A percentile compares a stretch with the other conserved stretches of the same genome.
These are phyloP conservation scores for Cucurbita maxima DNA, from an alignment of 306 rosid species.

Conservation along the genomic window DNA sequence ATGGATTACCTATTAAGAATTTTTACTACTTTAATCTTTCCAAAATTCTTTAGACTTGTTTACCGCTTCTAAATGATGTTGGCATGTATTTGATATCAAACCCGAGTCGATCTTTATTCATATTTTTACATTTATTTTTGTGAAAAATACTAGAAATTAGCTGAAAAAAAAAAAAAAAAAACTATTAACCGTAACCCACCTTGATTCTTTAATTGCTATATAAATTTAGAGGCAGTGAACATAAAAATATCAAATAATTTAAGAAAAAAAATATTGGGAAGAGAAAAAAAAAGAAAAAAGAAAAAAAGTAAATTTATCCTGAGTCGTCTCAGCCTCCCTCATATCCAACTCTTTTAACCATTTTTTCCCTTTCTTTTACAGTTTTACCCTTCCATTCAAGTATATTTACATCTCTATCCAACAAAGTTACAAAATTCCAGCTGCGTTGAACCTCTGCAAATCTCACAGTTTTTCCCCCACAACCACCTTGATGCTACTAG, in stretches of 20 bases:
- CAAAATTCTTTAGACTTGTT: too few species aligned
- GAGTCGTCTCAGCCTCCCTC: neutral
- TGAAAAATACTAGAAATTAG: too few species aligned
- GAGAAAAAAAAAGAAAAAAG: neutral
- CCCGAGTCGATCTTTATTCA: too few species aligned
- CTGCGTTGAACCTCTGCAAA: neutral
- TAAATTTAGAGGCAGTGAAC: conserved; percentile 4
- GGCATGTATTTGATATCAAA: too few species aligned
- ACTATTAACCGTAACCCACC: neutral
- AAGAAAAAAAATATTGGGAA: neutral
- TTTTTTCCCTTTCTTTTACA: neutral
- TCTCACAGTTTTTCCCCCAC: conserved; percentile 10
- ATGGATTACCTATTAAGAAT: too few species aligned
- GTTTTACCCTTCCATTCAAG: conserved; percentile 10
- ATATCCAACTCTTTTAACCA: neutral
- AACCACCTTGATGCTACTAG: conserved; percentile 42
- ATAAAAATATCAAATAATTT: conserved; percentile 4
- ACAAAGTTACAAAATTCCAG: conserved; percentile 20
- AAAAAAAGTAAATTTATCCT: neutral
- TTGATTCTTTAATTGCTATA: neutral
- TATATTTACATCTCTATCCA: conserved; percentile 56
- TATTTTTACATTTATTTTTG: too few species aligned
- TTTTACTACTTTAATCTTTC: too few species aligned
- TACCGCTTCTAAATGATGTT: too few species aligned
- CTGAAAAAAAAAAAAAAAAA: neutral